Percentiles rank a stretch among this genome's conserved stretches.
These are phyloP conservation scores for Xylaria grammica DNA, from an alignment of 495 filamentous ascomycete genomes.

Conservation along the genomic window DNA sequence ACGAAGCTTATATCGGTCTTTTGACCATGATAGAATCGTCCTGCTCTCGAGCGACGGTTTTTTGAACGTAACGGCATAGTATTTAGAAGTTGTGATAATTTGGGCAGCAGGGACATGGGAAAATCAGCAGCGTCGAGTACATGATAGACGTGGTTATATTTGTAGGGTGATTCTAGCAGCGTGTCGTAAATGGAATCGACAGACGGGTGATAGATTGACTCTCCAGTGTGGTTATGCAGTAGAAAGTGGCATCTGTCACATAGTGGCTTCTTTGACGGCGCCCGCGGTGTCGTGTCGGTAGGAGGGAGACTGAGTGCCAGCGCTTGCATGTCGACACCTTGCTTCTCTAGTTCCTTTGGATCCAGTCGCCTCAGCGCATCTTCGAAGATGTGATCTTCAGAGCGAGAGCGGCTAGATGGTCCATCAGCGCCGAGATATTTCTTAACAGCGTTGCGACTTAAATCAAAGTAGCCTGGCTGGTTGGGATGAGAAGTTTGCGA, in stretches of 20 bases:
- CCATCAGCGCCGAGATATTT: conserved; percentile 44
- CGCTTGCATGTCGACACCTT: conserved; percentile 47
- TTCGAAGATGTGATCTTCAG: conserved; percentile 44
- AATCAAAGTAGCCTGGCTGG: conserved; percentile 77
- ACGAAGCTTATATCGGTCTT: conserved; percentile 81
- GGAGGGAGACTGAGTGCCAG: conserved; percentile 31
- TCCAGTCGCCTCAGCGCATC: conserved; percentile 47
- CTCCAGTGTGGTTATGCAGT: conserved; percentile 71
- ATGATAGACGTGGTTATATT: conserved; percentile 92
- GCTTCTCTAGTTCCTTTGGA: conserved; percentile 44
- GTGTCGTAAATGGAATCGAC: conserved; percentile 77
- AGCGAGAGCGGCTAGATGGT: conserved; percentile 28
- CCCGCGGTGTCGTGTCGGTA: conserved; percentile 19
- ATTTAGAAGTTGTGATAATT: conserved; percentile 58
- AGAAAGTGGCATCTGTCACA: conserved; percentile 90
- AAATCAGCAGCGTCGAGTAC: conserved; percentile 98
- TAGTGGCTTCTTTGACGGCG: conserved; percentile 51
- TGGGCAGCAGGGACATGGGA: conserved; percentile 83
- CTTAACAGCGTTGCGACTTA: conserved; percentile 57
- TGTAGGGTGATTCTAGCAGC: conserved; percentile 84
- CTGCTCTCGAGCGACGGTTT: conserved; percentile 72
- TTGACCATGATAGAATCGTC: conserved; percentile 65
- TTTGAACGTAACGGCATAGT: conserved; percentile 69
- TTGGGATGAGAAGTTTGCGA: conserved; percentile 72
- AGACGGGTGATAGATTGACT: conserved; percentile 75